A percentile compares a stretch with the other conserved stretches of the same genome.
Conservation (phyloP, 208 protist species). For the Endotrypanum monterogeii region DNA sequence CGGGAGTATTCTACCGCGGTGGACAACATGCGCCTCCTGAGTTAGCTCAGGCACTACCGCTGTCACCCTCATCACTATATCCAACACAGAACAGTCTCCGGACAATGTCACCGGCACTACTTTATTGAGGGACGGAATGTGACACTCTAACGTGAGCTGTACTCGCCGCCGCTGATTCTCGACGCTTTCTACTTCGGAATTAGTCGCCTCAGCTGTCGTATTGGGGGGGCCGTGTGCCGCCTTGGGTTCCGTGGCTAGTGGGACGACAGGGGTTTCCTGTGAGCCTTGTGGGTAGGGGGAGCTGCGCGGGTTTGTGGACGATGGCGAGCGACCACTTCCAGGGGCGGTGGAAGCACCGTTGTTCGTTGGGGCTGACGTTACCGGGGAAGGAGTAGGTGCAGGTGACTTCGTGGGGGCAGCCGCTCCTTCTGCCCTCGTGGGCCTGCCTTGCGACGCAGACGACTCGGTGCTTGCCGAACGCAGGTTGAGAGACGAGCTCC, state of each 20-base stretch:
- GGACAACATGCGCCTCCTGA: constrained; percentile 49
- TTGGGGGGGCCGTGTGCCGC: no score
- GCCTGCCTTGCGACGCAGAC: not conserved
- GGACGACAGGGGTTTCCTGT: constrained; percentile 2
- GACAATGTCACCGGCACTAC: constrained; percentile 39
- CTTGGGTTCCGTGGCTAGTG: no score
- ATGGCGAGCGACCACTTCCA: not conserved
- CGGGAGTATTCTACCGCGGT: constrained; percentile 58
- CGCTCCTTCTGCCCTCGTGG: not conserved
- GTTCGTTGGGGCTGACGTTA: constrained; percentile 1
- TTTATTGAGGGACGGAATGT: constrained; percentile 45
- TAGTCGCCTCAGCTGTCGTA: no score
- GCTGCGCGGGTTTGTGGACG: not conserved
- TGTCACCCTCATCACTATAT: constrained; percentile 41
- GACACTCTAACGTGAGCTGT: constrained; percentile 42
- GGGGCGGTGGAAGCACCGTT: not conserved
- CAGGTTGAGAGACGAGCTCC: constrained; percentile 3
- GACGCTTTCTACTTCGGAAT: no score
- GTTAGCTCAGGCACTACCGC: constrained; percentile 32
- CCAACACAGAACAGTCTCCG: constrained; percentile 54
- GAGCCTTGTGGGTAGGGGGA: not conserved
- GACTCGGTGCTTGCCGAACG: constrained; percentile 9
- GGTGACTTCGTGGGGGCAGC: not conserved
- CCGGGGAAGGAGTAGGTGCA: not conserved
- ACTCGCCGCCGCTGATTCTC: constrained; percentile 26